phyloP scores from a whole-genome alignment of 2,329 filamentous ascomycete species.

The Elsinoe batatas region DNA sequence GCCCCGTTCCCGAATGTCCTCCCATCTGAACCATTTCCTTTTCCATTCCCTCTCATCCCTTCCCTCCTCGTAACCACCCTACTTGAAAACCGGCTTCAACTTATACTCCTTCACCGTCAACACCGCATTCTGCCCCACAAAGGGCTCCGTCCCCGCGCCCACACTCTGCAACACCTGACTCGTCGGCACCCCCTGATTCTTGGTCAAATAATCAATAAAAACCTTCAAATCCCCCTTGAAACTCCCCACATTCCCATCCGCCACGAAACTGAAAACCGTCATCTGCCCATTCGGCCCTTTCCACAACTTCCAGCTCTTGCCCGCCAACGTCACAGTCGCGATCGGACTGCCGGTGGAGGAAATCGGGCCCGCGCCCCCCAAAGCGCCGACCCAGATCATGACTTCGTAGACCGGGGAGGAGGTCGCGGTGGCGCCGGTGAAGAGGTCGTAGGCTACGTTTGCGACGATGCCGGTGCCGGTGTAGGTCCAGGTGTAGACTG shows the following conservation, averaged over 20 bases:
- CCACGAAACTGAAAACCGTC: conserved; percentile 53
- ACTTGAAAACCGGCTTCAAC: conserved; percentile 16
- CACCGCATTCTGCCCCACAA: conserved; percentile 40
- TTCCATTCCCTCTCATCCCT: background rate
- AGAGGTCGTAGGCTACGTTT: conserved; percentile 54
- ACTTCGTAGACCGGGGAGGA: conserved; percentile 48
- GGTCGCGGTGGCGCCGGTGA: conserved; percentile 42
- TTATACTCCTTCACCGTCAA: conserved; percentile 35
- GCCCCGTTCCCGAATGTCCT: background rate
- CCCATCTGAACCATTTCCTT: background rate
- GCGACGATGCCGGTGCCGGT: conserved; percentile 41
- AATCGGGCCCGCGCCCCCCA: conserved; percentile 51
- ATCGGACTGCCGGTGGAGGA: conserved; percentile 43
- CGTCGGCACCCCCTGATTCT: conserved; percentile 37
- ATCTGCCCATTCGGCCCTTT: conserved; percentile 50
- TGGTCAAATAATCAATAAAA: conserved; percentile 48
- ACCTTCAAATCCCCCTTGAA: conserved; percentile 49
- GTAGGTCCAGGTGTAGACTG: conserved; percentile 42
- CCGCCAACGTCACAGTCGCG: conserved; percentile 45
- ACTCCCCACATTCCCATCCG: conserved; percentile 35
- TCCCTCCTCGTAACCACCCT: background rate
- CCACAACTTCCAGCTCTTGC: conserved; percentile 49
- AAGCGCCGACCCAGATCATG: conserved; percentile 55
- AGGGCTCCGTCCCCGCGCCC: conserved; percentile 48
- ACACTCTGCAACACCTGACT: conserved; percentile 46